phyloP scores from a whole-genome alignment of 306 rosid genomes.

The Abrus pulchellus region DNA sequence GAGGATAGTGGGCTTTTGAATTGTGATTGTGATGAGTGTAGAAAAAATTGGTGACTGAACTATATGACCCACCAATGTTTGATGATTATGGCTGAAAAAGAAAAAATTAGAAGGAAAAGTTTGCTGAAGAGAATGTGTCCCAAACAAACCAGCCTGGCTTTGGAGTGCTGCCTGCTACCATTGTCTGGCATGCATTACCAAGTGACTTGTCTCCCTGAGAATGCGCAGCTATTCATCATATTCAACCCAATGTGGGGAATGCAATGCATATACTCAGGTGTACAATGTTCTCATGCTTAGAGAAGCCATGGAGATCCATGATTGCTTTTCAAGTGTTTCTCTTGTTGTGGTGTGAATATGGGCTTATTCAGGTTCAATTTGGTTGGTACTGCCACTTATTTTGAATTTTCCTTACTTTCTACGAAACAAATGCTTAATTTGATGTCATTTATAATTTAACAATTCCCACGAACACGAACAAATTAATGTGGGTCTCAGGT shows the following conservation, averaged over 20 bases:
- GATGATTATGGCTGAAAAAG: constrained; percentile 24
- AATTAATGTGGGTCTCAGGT: neutral
- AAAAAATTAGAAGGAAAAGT: constrained; percentile 2
- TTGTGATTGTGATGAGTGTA: constrained; percentile 16
- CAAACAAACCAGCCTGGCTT: constrained; percentile 43
- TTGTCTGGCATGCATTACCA: constrained; percentile 55
- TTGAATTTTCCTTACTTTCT: constrained; percentile 6
- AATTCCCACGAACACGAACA: neutral
- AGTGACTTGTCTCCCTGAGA: constrained; percentile 24
- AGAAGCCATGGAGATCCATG: neutral
- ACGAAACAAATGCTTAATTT: neutral
- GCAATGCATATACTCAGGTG: neutral
- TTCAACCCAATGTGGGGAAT: neutral
- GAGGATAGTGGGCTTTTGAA: neutral
- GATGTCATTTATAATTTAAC: neutral
- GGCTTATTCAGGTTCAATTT: neutral
- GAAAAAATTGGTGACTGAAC: constrained; percentile 3
- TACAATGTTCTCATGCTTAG: constrained; percentile 15
- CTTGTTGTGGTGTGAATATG: neutral
- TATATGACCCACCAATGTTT: constrained; percentile 42
- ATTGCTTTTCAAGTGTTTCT: constrained; percentile 23
- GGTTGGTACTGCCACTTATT: neutral
- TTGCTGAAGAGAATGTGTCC: constrained; percentile 7
- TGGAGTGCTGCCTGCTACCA: constrained; percentile 49
- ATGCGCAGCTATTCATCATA: constrained; percentile 24